phyloP scores from a whole-genome alignment of 495 filamentous ascomycete genomes.

The Bryoglossum gracile region DNA sequence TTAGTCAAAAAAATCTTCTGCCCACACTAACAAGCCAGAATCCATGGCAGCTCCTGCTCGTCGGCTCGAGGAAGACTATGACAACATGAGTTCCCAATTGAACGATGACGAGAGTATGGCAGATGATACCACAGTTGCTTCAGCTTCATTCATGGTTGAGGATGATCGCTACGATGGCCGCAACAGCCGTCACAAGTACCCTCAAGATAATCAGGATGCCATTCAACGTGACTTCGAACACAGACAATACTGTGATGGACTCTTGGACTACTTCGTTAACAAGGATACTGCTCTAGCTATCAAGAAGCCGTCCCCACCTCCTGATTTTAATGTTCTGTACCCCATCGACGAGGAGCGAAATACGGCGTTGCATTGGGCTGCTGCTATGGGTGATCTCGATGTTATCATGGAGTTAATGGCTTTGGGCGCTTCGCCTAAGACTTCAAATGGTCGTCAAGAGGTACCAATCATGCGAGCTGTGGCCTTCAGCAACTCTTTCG shows the following conservation, averaged over 20 bases:
- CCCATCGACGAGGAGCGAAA: constrained; percentile 83
- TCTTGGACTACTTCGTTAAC: constrained; percentile 92
- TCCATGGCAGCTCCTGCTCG: constrained; percentile 26
- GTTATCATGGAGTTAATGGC: constrained; percentile 78
- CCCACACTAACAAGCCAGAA: constrained; percentile 30
- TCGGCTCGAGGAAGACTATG: constrained; percentile 36
- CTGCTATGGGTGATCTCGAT: constrained; percentile 93
- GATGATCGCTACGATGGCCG: constrained; percentile 66
- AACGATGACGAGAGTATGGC: constrained; percentile 70
- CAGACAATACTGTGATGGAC: constrained; percentile 80
- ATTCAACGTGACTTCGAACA: constrained; percentile 74
- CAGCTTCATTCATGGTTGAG: constrained; percentile 75
- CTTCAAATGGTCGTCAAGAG: constrained; percentile 71
- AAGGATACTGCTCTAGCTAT: constrained; percentile 57
- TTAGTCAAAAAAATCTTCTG: no score
- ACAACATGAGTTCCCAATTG: constrained; percentile 47
- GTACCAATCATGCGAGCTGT: constrained; percentile 93
- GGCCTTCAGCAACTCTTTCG: constrained; percentile 91
- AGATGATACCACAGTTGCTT: constrained; percentile 71
- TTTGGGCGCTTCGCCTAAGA: constrained; percentile 61
- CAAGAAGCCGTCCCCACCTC: constrained; percentile 68
- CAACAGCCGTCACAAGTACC: constrained; percentile 71
- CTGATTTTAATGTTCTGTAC: constrained; percentile 78
- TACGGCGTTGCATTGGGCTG: constrained; percentile 91
- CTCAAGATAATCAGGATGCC: constrained; percentile 36